Percentiles rank a stretch among this genome's conserved stretches.
These are phyloP conservation scores for Fomitopsis serialis DNA, from an alignment of 768 basidiomycete species.

Conservation along the genomic window DNA sequence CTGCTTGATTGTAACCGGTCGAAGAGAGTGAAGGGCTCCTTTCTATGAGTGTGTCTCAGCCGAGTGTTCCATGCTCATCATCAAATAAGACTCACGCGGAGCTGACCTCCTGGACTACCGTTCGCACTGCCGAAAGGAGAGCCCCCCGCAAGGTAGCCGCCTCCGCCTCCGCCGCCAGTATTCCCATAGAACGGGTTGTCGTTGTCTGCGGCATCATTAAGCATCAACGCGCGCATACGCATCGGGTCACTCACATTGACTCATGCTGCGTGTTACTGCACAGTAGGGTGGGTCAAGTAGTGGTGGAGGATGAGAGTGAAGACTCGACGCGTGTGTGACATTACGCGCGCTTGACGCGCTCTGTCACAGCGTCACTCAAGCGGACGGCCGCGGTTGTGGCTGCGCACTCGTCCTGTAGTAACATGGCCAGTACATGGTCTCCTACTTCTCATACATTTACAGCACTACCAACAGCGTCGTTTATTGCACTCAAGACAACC, in stretches of 20 bases:
- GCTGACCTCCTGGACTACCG: constrained; percentile 54
- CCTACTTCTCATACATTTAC: too few species aligned
- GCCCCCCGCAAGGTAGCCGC: constrained; percentile 54
- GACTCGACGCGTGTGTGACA: constrained; percentile 4
- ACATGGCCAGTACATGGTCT: too few species aligned
- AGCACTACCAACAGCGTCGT: too few species aligned
- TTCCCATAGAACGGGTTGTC: constrained; percentile 39
- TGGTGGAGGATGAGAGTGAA: not conserved
- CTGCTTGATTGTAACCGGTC: constrained; percentile 78
- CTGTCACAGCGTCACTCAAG: constrained; percentile 1
- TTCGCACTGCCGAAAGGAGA: constrained; percentile 52
- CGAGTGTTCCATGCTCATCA: not conserved
- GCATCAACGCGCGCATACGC: not conserved
- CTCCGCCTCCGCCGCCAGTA: constrained; percentile 46
- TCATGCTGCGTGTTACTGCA: constrained; percentile 25
- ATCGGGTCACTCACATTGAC: constrained; percentile 34
- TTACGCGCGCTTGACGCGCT: constrained; percentile 9
- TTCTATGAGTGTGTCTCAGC: constrained; percentile 20
- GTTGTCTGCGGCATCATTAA: constrained; percentile 7
- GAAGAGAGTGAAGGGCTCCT: constrained; percentile 40
- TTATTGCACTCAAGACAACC: too few species aligned
- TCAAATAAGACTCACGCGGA: constrained; percentile 27
- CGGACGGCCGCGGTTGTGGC: too few species aligned
- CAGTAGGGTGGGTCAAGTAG: not conserved
- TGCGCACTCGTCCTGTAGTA: too few species aligned